Conservation (phyloP, 1,284 basidiomycete species). For the Ustilago shanxiensis region DNA sequence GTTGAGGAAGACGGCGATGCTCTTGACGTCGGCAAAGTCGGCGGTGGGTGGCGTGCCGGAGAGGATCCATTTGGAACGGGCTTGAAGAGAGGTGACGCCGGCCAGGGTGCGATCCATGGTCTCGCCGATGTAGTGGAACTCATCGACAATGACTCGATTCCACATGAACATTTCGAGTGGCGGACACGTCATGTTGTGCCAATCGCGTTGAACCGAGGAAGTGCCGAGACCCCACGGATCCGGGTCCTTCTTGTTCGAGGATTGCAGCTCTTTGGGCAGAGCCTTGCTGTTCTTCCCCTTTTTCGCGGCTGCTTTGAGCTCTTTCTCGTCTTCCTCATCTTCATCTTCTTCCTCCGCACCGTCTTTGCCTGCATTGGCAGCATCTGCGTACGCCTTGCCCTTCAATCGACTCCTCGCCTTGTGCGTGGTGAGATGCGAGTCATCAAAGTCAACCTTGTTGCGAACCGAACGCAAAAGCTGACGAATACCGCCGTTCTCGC, state of each 20-base stretch:
- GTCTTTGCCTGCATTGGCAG: slow-evolving; percentile 72
- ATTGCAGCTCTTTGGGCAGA: slow-evolving; percentile 67
- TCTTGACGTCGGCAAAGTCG: slow-evolving; percentile 90
- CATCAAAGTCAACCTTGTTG: slow-evolving; percentile 49
- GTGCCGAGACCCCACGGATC: slow-evolving; percentile 79
- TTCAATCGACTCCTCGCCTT: slow-evolving; percentile 49
- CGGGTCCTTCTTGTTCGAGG: slow-evolving; percentile 32
- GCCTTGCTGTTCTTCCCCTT: slow-evolving; percentile 34
- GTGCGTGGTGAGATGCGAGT: slow-evolving; percentile 49
- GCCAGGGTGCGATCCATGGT: slow-evolving; percentile 78
- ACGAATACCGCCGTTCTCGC: slow-evolving; percentile 5
- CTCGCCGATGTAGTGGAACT: slow-evolving; percentile 88
- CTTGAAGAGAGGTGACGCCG: slow-evolving; percentile 81
- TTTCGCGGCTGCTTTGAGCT: slow-evolving; percentile 68
- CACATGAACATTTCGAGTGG: slow-evolving; percentile 85
- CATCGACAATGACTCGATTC: slow-evolving; percentile 88
- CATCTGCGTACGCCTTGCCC: slow-evolving; percentile 52
- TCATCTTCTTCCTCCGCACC: slow-evolving; percentile 72
- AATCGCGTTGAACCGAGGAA: slow-evolving; percentile 78
- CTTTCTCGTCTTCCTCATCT: slow-evolving; percentile 72
- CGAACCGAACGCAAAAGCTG: slow-evolving; percentile 31
- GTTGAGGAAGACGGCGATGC: slow-evolving; percentile 70
- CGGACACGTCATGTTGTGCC: slow-evolving; percentile 82
- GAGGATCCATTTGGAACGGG: slow-evolving; percentile 90
- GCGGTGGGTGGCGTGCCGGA: slow-evolving; percentile 94